These are phyloP conservation scores for Astragalus membranaceus DNA, from an alignment of 306 rosid genomes.

Conservation along the genomic window DNA sequence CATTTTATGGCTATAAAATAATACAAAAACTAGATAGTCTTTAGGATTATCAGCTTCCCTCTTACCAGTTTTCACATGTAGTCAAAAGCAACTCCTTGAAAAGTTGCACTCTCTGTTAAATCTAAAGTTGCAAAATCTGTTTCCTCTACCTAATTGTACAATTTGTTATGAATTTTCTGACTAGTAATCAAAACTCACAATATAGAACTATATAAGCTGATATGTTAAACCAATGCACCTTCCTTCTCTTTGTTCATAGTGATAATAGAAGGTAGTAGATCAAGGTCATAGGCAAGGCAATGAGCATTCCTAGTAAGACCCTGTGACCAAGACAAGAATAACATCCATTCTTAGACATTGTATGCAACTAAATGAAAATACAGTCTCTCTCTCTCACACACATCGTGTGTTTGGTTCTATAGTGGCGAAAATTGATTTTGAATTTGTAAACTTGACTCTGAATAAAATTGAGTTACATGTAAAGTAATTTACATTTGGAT, in stretches of 20 bases:
- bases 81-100: no score
- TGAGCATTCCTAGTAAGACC: slow-evolving; percentile 80
- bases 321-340: slow-evolving; percentile 44
- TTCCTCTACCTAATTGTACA: neutral
- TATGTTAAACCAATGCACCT: neutral
- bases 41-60: no score
- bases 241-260: slow-evolving; percentile 29
- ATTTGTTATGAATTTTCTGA: neutral
- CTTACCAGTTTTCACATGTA: no score
- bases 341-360: slow-evolving; percentile 7
- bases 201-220: slow-evolving; percentile 15
- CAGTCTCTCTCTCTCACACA: no score
- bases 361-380: no score
- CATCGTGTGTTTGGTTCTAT: no score
- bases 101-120: neutral
- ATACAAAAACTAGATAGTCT: no score
- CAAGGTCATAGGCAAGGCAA: slow-evolving; percentile 80
- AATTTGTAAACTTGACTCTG: no score
- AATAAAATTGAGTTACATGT: no score
- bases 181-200: neutral
- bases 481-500: no score
- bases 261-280: slow-evolving; percentile 67
- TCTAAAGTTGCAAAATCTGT: neutral
- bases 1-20: no score
- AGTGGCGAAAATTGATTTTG: no score